phyloP scores from a whole-genome alignment of 2,329 filamentous ascomycete genomes.

The Cryphonectria nitschkei region DNA sequence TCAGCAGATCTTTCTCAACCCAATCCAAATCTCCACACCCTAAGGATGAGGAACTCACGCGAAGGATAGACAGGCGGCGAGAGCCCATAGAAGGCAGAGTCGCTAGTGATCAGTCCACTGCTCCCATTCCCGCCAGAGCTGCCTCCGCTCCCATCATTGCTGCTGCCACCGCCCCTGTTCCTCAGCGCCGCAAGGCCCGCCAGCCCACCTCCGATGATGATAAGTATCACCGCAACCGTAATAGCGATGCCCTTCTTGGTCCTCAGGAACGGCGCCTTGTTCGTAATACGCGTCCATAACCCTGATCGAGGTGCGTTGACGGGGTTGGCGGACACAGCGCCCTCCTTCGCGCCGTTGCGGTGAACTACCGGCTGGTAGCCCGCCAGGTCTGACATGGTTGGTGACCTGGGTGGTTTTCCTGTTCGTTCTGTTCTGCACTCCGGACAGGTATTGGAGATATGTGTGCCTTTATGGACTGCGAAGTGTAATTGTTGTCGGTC shows the following conservation, averaged over 20 bases:
- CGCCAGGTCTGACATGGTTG: constrained; percentile 17
- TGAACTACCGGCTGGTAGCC: constrained; percentile 8
- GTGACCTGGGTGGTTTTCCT: background rate
- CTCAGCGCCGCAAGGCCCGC: constrained; percentile 41
- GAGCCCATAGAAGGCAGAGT: constrained; percentile 53
- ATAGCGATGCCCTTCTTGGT: constrained; percentile 38
- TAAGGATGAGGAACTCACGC: constrained; percentile 43
- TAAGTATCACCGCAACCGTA: constrained; percentile 33
- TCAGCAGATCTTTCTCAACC: constrained; percentile 8
- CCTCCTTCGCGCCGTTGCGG: background rate
- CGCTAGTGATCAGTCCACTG: constrained; percentile 41
- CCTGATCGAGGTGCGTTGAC: constrained; percentile 10
- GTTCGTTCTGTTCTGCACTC: background rate
- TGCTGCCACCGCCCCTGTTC: constrained; percentile 7
- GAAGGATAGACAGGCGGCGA: constrained; percentile 56
- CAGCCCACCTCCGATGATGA: constrained; percentile 42
- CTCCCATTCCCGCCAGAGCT: constrained; percentile 13
- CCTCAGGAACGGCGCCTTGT: constrained; percentile 37
- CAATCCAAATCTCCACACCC: background rate
- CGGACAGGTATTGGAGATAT: background rate
- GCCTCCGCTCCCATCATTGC: constrained; percentile 9
- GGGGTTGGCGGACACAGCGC: constrained; percentile 28
- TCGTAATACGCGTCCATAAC: constrained; percentile 30
- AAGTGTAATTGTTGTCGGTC: background rate
- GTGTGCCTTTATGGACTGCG: background rate